Conservation (phyloP, 495 filamentous ascomycete genomes). For the Collariella sp. region DNA sequence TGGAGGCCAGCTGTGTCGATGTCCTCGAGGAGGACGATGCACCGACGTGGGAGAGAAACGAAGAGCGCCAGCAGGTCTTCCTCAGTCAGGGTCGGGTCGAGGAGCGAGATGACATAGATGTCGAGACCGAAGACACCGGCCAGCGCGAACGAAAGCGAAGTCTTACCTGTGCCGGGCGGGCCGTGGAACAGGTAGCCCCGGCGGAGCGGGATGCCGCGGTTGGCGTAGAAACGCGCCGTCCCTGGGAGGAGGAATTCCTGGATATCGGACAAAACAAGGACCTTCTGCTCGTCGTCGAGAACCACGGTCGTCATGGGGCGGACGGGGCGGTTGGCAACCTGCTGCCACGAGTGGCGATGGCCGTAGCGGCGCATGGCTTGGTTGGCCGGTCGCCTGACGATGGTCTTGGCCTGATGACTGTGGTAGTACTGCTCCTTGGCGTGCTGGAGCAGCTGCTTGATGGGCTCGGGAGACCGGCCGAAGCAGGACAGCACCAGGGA, state of each 20-base stretch:
- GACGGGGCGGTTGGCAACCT: constrained; percentile 59
- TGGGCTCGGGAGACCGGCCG: constrained; percentile 44
- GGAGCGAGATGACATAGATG: constrained; percentile 56
- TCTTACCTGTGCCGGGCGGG: constrained; percentile 61
- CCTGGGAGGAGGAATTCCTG: constrained; percentile 77
- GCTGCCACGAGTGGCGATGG: constrained; percentile 48
- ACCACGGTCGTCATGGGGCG: constrained; percentile 78
- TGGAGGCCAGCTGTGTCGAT: constrained; percentile 61
- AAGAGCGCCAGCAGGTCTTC: constrained; percentile 62
- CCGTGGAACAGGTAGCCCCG: constrained; percentile 80
- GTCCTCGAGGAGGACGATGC: constrained; percentile 63
- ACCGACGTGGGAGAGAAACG: constrained; percentile 51
- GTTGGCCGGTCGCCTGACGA: constrained; percentile 40
- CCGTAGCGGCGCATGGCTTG: constrained; percentile 26
- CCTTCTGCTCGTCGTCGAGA: constrained; percentile 65
- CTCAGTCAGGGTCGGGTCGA: constrained; percentile 57
- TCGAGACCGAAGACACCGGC: constrained; percentile 62
- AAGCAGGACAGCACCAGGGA: constrained; percentile 36
- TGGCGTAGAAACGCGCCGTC: constrained; percentile 67
- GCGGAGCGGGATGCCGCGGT: constrained; percentile 82
- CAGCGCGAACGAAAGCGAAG: constrained; percentile 53
- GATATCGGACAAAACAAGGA: constrained; percentile 65
- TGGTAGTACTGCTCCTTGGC: constrained; percentile 45
- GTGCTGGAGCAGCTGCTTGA: constrained; percentile 52
- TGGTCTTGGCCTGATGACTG: constrained; percentile 40